Conservation (phyloP, 2,329 filamentous ascomycete genomes). For the Fusarium avenaceum region DNA sequence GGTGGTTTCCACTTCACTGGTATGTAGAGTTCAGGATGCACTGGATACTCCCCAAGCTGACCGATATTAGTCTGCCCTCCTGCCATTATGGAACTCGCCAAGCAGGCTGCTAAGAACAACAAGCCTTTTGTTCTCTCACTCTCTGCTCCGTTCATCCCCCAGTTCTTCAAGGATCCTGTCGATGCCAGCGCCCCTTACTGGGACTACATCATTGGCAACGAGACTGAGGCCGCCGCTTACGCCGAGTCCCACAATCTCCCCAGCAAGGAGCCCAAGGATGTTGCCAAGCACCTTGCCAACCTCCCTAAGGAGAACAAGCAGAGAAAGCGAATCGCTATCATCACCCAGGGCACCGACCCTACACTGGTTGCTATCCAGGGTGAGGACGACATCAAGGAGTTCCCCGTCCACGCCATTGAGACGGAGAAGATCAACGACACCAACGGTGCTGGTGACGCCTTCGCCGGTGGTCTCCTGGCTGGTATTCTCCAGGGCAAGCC, state of each 20-base stretch:
- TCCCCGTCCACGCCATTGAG: slow-evolving; percentile 83
- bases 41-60: slow-evolving; percentile 22
- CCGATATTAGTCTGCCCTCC: slow-evolving; percentile 78
- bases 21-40: slow-evolving; percentile 44
- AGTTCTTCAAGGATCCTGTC: slow-evolving; percentile 98
- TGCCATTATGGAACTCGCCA: slow-evolving; percentile 88
- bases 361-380: slow-evolving; percentile 86
- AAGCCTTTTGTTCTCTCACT: slow-evolving; percentile 94
- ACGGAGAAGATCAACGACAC: slow-evolving; percentile 90
- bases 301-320: slow-evolving; percentile 92
- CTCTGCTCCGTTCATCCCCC: slow-evolving; percentile 93
- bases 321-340: slow-evolving; percentile 86
- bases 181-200: slow-evolving; percentile 90
- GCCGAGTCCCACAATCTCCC: slow-evolving; percentile 83
- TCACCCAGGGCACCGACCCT: slow-evolving; percentile 94
- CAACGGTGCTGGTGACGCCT: slow-evolving; percentile 96
- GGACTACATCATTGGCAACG: slow-evolving; percentile 97
- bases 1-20: slow-evolving; percentile 96
- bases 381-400: slow-evolving; percentile 78
- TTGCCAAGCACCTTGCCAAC: slow-evolving; percentile 86
- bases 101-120: slow-evolving; percentile 89
- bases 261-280: slow-evolving; percentile 83
- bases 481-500: slow-evolving; percentile 88
- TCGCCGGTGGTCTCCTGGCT: slow-evolving; percentile 93
- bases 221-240: slow-evolving; percentile 92